A percentile compares a stretch with the other conserved stretches of the same genome.
Evolutionary conservation across 805 yeast genomes (phyloP).

Genomic region (Zygotorulaspora danielsina): DNA sequence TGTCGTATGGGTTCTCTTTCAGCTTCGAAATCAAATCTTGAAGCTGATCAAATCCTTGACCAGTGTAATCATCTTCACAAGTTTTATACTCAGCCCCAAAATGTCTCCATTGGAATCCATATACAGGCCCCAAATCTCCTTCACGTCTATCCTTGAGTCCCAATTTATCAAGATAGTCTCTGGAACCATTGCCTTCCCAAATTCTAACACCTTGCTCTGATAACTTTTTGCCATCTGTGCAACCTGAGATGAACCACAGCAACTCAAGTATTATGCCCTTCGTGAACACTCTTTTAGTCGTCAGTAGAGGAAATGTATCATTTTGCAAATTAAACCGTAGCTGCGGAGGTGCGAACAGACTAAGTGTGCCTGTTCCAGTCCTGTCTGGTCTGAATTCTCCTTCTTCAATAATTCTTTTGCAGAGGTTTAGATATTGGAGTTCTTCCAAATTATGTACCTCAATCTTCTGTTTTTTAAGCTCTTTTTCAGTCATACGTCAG

Average conservation of each 20-base stretch:
- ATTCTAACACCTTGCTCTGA: conserved; percentile 86
- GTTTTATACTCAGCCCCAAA: conserved; percentile 91
- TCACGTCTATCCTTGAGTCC: conserved; percentile 78
- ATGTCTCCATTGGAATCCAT: conserved; percentile 99
- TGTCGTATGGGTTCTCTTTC: conserved; percentile 86
- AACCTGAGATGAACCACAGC: conserved; percentile 88
- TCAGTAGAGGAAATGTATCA: conserved; percentile 77
- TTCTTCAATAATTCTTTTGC: conserved; percentile 66
- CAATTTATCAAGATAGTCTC: conserved; percentile 79
- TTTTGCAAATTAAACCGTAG: conserved; percentile 71
- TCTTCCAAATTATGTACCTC: conserved; percentile 52
- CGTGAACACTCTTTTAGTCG: conserved; percentile 89
- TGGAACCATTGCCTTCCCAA: conserved; percentile 98
- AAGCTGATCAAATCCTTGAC: conserved; percentile 88
- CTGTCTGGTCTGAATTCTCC: conserved; percentile 94
- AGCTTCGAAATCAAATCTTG: conserved; percentile 72
- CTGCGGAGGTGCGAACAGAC: conserved; percentile 95
- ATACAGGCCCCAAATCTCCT: conserved; percentile 97
- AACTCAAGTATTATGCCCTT: conserved; percentile 86
- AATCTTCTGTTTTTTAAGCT: conserved; percentile 6
- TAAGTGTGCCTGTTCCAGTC: conserved; percentile 94
- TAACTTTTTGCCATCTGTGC: conserved; percentile 78
- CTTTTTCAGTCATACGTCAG: conserved; percentile 15
- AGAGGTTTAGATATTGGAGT: conserved; percentile 79
- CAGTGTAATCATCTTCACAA: conserved; percentile 81